Base-by-base conservation (phyloP, 345 rosid species). In the Salix purpurea region DNA sequence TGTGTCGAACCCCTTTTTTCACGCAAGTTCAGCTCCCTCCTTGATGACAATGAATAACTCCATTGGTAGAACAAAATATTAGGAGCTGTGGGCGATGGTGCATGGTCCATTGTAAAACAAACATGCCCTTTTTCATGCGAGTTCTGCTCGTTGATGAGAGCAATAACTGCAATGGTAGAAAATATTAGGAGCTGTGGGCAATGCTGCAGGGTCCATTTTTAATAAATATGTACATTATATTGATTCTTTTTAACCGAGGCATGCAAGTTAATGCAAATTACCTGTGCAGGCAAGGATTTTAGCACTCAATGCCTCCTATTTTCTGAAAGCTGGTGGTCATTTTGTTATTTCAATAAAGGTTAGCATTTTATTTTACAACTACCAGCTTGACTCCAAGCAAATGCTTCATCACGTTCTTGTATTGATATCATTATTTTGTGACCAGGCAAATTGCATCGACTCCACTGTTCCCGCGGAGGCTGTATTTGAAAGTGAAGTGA, bases 331-430 rank as follows among this genome's bases (percentile, higher is more conserved):
- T 40, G 98, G 98, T 48, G 98, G 98, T 4, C 97, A 96, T 82
- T 96, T 96, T 84, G 99, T 96, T 14, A 96, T 96, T 67, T 96
- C 99, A 46, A 96, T 96, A 56, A 96, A 96, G 99, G 99, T 96
- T 67, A 21, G 90, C 7, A 32, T 30, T 15, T 6, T 7, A 8
- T 56, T 10, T 37, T 21, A 16, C 26, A 1, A 2, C 23, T 10
- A 36, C 44, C 46, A 66, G 6, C 10, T 42, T 67, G 11, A 16
- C 23, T 61, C 21, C 5, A 30, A 28, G 34, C 74, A 44, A 7
- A 0, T 6, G 7, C 62, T 14, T 21, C 21, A 14, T 30, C 67
- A n/a, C 4, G 4, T 39, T 9, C 11, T 37, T 10, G 14, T n/a
- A 16, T 7, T 30, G 19, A 39, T 28, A 11, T 14, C 12, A 64